Percentiles rank a stretch among this genome's conserved stretches.
phyloP scores from a whole-genome alignment of 495 filamentous ascomycete species.

The Penicillium angulare region DNA sequence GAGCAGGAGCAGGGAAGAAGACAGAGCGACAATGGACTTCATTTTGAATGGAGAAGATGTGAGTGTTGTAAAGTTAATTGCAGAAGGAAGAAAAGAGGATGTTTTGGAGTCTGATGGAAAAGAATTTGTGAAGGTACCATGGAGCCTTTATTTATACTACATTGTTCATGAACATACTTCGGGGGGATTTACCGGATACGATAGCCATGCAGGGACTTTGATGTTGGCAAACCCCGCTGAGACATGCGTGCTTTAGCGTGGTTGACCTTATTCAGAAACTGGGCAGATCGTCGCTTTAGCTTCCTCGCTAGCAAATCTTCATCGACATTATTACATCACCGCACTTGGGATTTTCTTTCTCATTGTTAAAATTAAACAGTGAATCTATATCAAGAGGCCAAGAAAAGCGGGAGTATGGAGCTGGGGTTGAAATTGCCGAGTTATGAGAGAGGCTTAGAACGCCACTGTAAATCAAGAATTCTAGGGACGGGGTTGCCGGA shows the following conservation, averaged over 20 bases:
- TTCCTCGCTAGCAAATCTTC: background rate
- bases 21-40: conserved; percentile 8
- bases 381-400: too few species aligned
- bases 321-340: conserved; percentile 3
- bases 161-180: background rate
- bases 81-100: background rate
- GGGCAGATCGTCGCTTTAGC: conserved; percentile 13
- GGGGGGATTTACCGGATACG: background rate
- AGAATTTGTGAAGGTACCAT: background rate
- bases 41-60: conserved; percentile 1
- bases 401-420: too few species aligned
- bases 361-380: too few species aligned
- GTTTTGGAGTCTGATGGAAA: background rate
- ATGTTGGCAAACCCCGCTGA: conserved; percentile 2
- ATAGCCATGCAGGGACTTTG: background rate
- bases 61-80: background rate
- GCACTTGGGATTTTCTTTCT: too few species aligned
- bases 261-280: conserved; percentile 7
- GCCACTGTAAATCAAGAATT: background rate
- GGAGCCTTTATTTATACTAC: background rate
- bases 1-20: conserved; percentile 7
- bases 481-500: background rate
- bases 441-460: background rate
- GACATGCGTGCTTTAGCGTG: conserved; percentile 8
- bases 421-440: background rate